Conservation (phyloP, 306 rosid genomes). For the Lablab purpureus region DNA sequence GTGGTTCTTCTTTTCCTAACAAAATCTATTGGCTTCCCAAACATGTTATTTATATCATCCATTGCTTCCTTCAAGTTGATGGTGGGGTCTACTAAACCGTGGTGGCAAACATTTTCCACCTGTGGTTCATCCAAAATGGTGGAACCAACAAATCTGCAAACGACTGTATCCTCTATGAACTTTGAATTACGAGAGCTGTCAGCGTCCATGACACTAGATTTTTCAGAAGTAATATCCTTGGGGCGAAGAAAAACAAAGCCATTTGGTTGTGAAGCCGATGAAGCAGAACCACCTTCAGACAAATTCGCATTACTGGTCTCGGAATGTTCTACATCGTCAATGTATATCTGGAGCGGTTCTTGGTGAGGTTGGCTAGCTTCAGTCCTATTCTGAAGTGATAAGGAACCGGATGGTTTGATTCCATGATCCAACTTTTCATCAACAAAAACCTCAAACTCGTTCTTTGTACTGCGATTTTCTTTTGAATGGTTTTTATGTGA, state of each 20-base stretch:
- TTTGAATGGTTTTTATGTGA: slow-evolving; percentile 50
- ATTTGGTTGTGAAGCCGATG: slow-evolving; percentile 57
- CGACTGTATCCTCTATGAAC: slow-evolving; percentile 92
- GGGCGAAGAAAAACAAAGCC: slow-evolving; percentile 70
- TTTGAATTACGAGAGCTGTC: slow-evolving; percentile 52
- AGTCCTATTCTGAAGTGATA: slow-evolving; percentile 52
- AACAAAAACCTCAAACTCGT: slow-evolving; percentile 64
- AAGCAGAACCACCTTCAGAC: slow-evolving; percentile 50
- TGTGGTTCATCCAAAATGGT: slow-evolving; percentile 78
- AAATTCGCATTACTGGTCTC: slow-evolving; percentile 49
- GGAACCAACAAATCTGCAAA: slow-evolving; percentile 91
- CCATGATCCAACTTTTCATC: slow-evolving; percentile 63
- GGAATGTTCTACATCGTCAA: slow-evolving; percentile 67
- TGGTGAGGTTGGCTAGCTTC: slow-evolving; percentile 52
- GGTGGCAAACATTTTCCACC: slow-evolving; percentile 96
- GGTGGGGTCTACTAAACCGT: slow-evolving; percentile 95
- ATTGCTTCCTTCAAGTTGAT: slow-evolving; percentile 95
- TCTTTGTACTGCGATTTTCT: slow-evolving; percentile 38
- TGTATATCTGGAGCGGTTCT: slow-evolving; percentile 70
- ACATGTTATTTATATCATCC: slow-evolving; percentile 96
- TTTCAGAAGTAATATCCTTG: slow-evolving; percentile 62
- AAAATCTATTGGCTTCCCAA: slow-evolving; percentile 93
- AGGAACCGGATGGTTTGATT: slow-evolving; percentile 47
- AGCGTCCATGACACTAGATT: slow-evolving; percentile 54
- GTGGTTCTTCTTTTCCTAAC: slow-evolving; percentile 67